phyloP scores from a whole-genome alignment of 106 monocot species.

The Dioscorea zingiberensis region DNA sequence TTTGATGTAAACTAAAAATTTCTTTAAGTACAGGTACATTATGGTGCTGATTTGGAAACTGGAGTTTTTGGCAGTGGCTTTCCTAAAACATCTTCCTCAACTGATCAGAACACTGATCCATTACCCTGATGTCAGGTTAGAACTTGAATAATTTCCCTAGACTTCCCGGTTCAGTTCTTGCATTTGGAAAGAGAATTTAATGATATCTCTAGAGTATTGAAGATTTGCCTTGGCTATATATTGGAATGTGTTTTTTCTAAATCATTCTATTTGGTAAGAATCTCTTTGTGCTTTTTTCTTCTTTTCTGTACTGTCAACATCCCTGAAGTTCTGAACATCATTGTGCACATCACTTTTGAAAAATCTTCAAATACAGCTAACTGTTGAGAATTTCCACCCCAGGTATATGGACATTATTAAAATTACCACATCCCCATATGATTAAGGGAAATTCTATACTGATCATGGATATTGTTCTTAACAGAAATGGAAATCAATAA shows the following conservation, averaged over 20 bases:
- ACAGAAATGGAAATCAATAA: too few relatives aligned
- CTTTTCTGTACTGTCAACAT: background rate
- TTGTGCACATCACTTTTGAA: too few relatives aligned
- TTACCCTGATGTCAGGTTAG: constrained; percentile 77
- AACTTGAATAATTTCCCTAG: constrained; percentile 90
- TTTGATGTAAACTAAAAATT: too few relatives aligned
- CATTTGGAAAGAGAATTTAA: constrained; percentile 76
- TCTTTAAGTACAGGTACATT: constrained; percentile 55
- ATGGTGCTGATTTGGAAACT: constrained; percentile 98
- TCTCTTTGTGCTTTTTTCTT: constrained; percentile 5
- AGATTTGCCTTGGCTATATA: constrained; percentile 95
- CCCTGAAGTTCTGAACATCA: too few relatives aligned
- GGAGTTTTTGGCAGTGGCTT: constrained; percentile 88
- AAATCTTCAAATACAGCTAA: too few relatives aligned
- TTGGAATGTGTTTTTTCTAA: constrained; percentile 99
- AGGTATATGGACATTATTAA: too few relatives aligned
- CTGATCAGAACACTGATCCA: constrained; percentile 24
- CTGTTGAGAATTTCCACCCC: too few relatives aligned
- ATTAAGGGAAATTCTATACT: too few relatives aligned
- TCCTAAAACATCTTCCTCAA: constrained; percentile 34
- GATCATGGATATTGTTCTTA: too few relatives aligned
- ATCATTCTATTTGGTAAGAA: constrained; percentile 98
- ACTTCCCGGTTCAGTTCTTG: constrained; percentile 87
- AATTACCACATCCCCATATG: too few relatives aligned
- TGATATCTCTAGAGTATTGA: constrained; percentile 92